A percentile compares a stretch with the other conserved stretches of the same genome.
phyloP scores from a whole-genome alignment of 331 rosid genomes.

The Pyrus hybrid region DNA sequence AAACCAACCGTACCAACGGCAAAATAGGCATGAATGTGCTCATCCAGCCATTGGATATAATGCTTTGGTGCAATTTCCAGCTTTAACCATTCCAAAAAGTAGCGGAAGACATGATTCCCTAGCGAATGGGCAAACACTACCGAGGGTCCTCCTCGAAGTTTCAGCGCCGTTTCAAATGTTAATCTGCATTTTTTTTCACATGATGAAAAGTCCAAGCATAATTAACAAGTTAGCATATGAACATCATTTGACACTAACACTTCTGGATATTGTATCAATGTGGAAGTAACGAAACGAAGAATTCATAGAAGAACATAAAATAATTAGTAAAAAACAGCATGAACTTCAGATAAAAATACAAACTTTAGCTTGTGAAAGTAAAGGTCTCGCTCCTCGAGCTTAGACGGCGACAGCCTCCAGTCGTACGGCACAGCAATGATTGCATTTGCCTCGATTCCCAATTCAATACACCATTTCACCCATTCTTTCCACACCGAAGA shows the following conservation, averaged over 20 bases:
- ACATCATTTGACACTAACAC: background rate
- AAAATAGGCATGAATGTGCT: constrained; percentile 93
- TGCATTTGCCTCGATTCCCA: constrained; percentile 92
- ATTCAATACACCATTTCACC: constrained; percentile 97
- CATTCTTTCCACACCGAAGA: constrained; percentile 98
- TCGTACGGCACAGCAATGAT: constrained; percentile 96
- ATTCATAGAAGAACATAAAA: background rate
- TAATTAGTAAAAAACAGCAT: background rate
- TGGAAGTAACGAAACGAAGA: background rate
- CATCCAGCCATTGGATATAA: constrained; percentile 75
- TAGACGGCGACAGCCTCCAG: constrained; percentile 89
- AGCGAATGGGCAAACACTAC: constrained; percentile 91
- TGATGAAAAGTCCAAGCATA: constrained; percentile 15
- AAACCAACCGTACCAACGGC: constrained; percentile 71
- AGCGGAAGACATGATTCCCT: constrained; percentile 85
- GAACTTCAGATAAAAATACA: constrained; percentile 18
- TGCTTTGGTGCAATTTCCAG: constrained; percentile 94
- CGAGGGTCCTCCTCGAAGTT: constrained; percentile 97
- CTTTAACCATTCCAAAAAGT: constrained; percentile 98
- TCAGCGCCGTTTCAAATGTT: constrained; percentile 85
- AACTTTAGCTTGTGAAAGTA: constrained; percentile 96
- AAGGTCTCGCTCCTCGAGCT: constrained; percentile 94
- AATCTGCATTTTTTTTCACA: constrained; percentile 32
- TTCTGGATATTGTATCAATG: background rate
- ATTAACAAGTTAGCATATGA: background rate